Percentiles rank a stretch among this genome's conserved stretches.
Conservation (phyloP, 148 eudicot species). For the Amaranthus hypochondriacus region DNA sequence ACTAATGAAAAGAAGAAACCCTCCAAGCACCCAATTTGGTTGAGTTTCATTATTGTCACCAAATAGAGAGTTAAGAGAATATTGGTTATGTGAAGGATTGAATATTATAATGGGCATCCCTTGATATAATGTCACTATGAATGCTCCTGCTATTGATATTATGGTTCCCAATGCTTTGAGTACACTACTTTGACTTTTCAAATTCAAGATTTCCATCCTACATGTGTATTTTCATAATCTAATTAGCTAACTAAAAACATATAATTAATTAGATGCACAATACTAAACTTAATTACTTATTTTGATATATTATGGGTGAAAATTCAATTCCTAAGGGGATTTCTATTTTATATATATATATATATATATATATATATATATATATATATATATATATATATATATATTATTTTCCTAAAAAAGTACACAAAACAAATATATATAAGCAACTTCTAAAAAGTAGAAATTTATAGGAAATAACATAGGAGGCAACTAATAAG, state of each 20-base stretch:
- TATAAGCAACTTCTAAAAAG: too few relatives aligned
- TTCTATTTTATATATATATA: too few relatives aligned
- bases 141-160: slow-evolving; percentile 38
- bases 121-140: slow-evolving; percentile 34
- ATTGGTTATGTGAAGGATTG: neutral
- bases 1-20: slow-evolving; percentile 28
- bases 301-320: too few relatives aligned
- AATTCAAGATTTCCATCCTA: slow-evolving; percentile 42
- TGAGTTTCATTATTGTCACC: neutral
- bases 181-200: slow-evolving; percentile 29
- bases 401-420: too few relatives aligned
- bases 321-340: too few relatives aligned
- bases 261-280: neutral
- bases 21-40: slow-evolving; percentile 38
- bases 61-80: neutral
- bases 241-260: too few relatives aligned
- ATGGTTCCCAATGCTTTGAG: slow-evolving; percentile 38
- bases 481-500: too few relatives aligned
- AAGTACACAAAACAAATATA: too few relatives aligned
- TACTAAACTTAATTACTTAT: neutral
- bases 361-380: too few relatives aligned
- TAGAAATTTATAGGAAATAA: too few relatives aligned
- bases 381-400: too few relatives aligned
- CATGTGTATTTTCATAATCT: neutral
- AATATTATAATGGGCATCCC: slow-evolving; percentile 31